Percentiles rank a stretch among this genome's conserved stretches.
Evolutionary conservation across 2,329 filamentous ascomycete genomes (phyloP).

Genomic region (Talaromyces sp.): DNA sequence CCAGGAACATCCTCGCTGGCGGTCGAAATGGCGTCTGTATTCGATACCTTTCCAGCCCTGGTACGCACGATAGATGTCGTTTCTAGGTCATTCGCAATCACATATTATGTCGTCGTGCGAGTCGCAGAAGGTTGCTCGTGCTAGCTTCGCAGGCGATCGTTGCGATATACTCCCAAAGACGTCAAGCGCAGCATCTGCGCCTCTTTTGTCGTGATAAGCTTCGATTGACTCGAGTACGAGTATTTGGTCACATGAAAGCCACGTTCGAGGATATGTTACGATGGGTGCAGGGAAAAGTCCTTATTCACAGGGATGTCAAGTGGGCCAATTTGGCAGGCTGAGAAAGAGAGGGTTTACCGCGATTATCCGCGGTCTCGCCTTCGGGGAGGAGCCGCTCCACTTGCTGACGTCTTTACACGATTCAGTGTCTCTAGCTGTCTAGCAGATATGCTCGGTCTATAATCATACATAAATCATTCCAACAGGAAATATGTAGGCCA

Average conservation of each 20-base stretch:
- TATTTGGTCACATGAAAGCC: neutral
- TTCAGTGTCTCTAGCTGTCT: no score
- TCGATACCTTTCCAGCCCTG: neutral
- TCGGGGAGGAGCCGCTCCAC: conserved; percentile 4
- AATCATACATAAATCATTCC: no score
- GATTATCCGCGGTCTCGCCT: neutral
- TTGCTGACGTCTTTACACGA: neutral
- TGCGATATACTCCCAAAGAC: neutral
- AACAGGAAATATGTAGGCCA: no score
- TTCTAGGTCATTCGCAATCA: neutral
- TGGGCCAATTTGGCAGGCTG: neutral
- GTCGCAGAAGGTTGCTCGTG: neutral
- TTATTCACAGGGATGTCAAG: neutral
- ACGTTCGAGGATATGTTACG: neutral
- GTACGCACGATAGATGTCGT: no score
- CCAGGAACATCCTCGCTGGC: conserved; percentile 15
- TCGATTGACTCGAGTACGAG: neutral
- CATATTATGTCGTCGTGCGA: neutral
- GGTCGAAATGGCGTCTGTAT: neutral
- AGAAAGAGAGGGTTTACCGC: neutral
- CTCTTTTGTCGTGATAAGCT: neutral
- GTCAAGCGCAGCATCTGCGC: neutral
- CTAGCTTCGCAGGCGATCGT: neutral
- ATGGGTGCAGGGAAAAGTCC: neutral
- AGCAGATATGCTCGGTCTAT: no score